Evolutionary conservation across 129 eudicot species (phyloP), one percentile per base, ranked within the genome.

Genomic region (Chrysanthemum seticuspe): DNA sequence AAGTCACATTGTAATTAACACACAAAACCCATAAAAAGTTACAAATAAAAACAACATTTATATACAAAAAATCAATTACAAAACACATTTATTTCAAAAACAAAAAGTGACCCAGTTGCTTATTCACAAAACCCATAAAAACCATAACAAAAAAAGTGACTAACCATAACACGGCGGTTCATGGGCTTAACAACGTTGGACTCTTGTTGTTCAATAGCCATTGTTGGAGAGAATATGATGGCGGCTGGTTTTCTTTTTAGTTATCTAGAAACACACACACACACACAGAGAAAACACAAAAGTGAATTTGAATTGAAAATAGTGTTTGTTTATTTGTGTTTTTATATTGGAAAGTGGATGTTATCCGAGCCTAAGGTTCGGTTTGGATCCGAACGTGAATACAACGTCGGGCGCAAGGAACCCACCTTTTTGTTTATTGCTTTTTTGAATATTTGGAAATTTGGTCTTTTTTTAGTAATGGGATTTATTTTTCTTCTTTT

Each of bases 121-220:
- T 34, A 40, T 5, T 0, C 2, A 40, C 1, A 40, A 40, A 40
- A 40, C 44, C 10, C 47, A 40, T 40, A 40, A 40, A 40, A 36
- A 36, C 6, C 9, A 7, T 36, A 36, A 7, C 1, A 36, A 36
- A 36, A 36, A 36, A 1, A 11, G 16, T 15, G 54, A 69, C 19
- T 0, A 47, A 93, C 97, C 98, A 87, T 90, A 9, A 87, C 75
- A 62, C 92, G 86, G 78, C 88, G 82, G 85, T 68, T 89, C 64
- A 76, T 84, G 15, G 93, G 91, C 73, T 87, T 93, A 76, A 83
- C 77, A 13, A 56, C 45, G 63, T 88, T 10, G 60, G 74, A 0
- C 62, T 87, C 83, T 44, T 93, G 97, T 76, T 85, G 80, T 48
- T 79, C 98, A 62, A 89, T 89, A 78, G 96, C 88, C 98, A 85